Evolutionary conservation across 1,139 yeast genomes (phyloP), one percentile per base, ranked within the genome.

Genomic region (Petasospora fabianii): DNA sequence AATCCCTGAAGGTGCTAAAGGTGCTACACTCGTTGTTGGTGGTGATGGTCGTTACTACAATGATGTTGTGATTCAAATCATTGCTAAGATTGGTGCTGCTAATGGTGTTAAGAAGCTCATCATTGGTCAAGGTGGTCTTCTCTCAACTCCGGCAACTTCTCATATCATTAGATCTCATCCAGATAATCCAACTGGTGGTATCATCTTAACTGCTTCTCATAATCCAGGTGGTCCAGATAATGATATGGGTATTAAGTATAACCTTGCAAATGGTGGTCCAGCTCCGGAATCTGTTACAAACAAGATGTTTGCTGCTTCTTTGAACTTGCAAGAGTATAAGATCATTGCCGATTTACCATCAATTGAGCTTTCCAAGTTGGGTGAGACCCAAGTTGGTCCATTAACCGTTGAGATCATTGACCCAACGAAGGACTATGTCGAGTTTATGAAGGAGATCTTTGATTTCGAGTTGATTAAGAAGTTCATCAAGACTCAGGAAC

Each of bases 221-320:
- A 92, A 92, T 65, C 98, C 98, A n/a, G 98, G 98, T 61, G 97
- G 97, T 6, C 97, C 97, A 44, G 66, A 73, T 27, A 80, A 86
- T 48, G 98, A 92, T 60, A 76, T 90, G 62, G 98, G 98, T 43
- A 92, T 92, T 69, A 92, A 92, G 69, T 92, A 92, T 71, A 92
- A 92, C 64, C 71, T 94, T 64, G 78, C 86, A 48, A 90, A 92
- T 58, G 98, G 98, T 49, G 98, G 97, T 2, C 98, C 98, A 29
- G 98, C 98, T n/a, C 98, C 98, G 5, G 98, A 92, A 63, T 69
- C 84, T 15, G 94, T 92, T 47, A 92, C 98, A 20, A 75, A 94
- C 66, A 77, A 80, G 63, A 92, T 92, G 57, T 92, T 67, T 65
- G 92, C 81, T 44, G 74, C 69, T 29, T 78, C 95, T 18, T 75